Percentiles rank a stretch among this genome's conserved stretches.
phyloP scores from a whole-genome alignment of 352 stramenopile species.

The Globisporangium mamillatum region DNA sequence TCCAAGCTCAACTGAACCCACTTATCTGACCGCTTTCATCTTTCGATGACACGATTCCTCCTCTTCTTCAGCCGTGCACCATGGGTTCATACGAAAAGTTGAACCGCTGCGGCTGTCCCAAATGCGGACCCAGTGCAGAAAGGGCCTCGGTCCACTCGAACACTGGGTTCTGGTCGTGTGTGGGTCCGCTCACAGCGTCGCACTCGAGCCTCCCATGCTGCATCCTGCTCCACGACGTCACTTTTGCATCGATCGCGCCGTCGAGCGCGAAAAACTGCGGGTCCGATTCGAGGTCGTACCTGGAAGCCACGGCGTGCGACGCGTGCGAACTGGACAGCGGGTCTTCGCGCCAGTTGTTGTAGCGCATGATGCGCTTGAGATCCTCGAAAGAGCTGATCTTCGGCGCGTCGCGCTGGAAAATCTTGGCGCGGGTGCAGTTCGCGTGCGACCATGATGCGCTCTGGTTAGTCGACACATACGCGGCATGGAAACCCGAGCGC shows the following conservation, averaged over 20 bases:
- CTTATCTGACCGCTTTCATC: background rate
- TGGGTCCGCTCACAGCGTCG: conserved; percentile 60
- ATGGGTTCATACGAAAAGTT: conserved; percentile 44
- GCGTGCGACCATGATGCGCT: conserved; percentile 40
- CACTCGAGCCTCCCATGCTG: conserved; percentile 31
- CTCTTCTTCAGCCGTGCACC: conserved; percentile 19
- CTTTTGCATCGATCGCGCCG: conserved; percentile 76
- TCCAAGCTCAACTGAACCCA: background rate
- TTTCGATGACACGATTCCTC: background rate
- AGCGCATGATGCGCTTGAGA: conserved; percentile 66
- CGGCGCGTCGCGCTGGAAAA: conserved; percentile 54
- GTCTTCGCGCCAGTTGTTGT: conserved; percentile 60
- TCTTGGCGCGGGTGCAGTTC: conserved; percentile 45
- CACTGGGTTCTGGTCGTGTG: conserved; percentile 41
- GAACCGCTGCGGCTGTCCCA: conserved; percentile 36
- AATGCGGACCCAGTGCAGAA: conserved; percentile 21
- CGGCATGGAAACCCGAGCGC: conserved; percentile 44
- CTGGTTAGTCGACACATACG: conserved; percentile 34
- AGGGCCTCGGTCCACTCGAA: conserved; percentile 60
- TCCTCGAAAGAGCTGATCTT: conserved; percentile 38
- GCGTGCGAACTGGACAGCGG: conserved; percentile 43
- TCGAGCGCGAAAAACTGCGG: conserved; percentile 33
- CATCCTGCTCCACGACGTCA: conserved; percentile 39
- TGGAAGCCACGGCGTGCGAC: conserved; percentile 51
- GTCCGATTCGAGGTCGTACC: conserved; percentile 61